Conservation (phyloP, 257 asterid genomes). For the Solanum ossicruentum region DNA sequence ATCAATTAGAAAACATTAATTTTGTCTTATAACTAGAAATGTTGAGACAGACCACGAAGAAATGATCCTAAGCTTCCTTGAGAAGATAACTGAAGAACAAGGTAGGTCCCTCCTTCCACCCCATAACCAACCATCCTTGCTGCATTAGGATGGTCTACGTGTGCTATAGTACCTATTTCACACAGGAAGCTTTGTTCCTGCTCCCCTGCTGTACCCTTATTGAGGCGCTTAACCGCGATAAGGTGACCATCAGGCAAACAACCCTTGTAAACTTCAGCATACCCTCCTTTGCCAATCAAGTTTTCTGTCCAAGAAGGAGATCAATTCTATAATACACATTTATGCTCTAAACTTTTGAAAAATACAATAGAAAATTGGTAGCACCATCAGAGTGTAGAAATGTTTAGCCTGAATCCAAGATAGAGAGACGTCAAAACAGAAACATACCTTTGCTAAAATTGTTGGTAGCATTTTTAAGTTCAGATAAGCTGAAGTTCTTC, state of each 20-base stretch:
- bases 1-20: background rate
- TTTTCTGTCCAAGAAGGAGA: slow-evolving; percentile 25
- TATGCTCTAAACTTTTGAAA: background rate
- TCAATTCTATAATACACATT: background rate
- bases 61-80: slow-evolving; percentile 54
- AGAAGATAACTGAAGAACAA: slow-evolving; percentile 48
- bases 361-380: background rate
- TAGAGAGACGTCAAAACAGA: background rate
- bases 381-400: background rate
- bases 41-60: slow-evolving; percentile 34
- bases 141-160: slow-evolving; percentile 57
- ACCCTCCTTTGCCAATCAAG: slow-evolving; percentile 59
- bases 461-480: slow-evolving; percentile 38
- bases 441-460: slow-evolving; percentile 43
- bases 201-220: slow-evolving; percentile 36
- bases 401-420: background rate
- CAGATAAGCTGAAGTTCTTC: slow-evolving; percentile 41
- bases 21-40: background rate
- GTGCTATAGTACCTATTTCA: slow-evolving; percentile 66
- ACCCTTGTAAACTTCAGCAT: slow-evolving; percentile 64
- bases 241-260: slow-evolving; percentile 38
- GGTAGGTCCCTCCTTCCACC: slow-evolving; percentile 55
- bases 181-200: slow-evolving; percentile 30
- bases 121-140: slow-evolving; percentile 72
- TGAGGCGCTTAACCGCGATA: slow-evolving; percentile 49